A percentile compares a stretch with the other conserved stretches of the same genome.
These are phyloP conservation scores for Daedaleopsis nitida DNA, from an alignment of 768 basidiomycete genomes.

Conservation along the genomic window DNA sequence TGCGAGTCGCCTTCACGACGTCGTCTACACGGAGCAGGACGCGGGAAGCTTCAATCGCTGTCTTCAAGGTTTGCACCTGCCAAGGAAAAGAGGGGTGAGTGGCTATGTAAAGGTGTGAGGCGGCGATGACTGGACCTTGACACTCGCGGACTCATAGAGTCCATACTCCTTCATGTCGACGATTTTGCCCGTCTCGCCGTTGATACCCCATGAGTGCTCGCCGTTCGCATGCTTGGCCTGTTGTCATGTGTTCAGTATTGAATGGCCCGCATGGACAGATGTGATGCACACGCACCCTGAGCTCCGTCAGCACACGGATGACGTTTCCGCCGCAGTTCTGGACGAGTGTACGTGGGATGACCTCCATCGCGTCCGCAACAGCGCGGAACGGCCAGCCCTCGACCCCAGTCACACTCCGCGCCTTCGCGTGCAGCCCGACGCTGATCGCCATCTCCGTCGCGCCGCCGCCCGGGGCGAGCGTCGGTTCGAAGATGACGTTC, in stretches of 20 bases:
- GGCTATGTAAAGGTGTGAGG: background rate
- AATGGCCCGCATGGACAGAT: background rate
- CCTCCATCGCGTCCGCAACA: slow-evolving; percentile 95
- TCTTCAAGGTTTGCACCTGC: slow-evolving; percentile 93
- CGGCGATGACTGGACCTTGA: slow-evolving; percentile 50
- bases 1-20: slow-evolving; percentile 86
- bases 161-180: slow-evolving; percentile 96
- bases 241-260: background rate
- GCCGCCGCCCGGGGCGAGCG: slow-evolving; percentile 92
- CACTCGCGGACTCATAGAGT: slow-evolving; percentile 92
- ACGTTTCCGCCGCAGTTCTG: slow-evolving; percentile 97
- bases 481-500: slow-evolving; percentile 95
- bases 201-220: slow-evolving; percentile 89
- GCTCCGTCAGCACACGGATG: slow-evolving; percentile 89
- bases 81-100: background rate
- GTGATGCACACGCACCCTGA: slow-evolving; percentile 62
- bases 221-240: slow-evolving; percentile 96
- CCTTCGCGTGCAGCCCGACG: slow-evolving; percentile 81
- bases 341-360: slow-evolving; percentile 91
- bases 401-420: slow-evolving; percentile 79
- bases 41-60: slow-evolving; percentile 94
- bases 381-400: slow-evolving; percentile 91
- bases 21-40: slow-evolving; percentile 93
- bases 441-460: slow-evolving; percentile 98
- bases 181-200: slow-evolving; percentile 95